These are phyloP conservation scores for Tremella yokohamensis DNA, from an alignment of 768 basidiomycete genomes.

Conservation along the genomic window DNA sequence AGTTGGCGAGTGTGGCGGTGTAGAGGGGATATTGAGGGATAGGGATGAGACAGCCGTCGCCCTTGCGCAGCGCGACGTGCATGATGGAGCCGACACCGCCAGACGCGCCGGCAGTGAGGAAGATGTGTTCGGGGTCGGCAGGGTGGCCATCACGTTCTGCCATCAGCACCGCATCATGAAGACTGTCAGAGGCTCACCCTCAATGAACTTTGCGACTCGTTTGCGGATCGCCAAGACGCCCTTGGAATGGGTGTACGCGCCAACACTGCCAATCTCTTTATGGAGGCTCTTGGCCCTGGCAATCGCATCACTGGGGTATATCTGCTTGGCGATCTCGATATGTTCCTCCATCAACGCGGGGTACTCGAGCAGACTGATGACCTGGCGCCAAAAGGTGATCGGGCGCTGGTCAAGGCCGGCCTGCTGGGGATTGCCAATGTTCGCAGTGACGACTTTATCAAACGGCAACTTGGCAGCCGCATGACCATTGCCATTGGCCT, in stretches of 20 bases:
- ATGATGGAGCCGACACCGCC: constrained; percentile 70
- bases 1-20: constrained; percentile 87
- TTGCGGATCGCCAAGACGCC: constrained; percentile 84
- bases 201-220: constrained; percentile 83
- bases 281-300: constrained; percentile 76
- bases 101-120: constrained; percentile 91
- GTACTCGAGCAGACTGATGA: constrained; percentile 88
- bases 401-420: constrained; percentile 88
- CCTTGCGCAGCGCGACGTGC: constrained; percentile 40
- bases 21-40: constrained; percentile 99
- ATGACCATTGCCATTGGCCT: background rate
- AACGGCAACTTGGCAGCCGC: constrained; percentile 62
- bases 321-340: constrained; percentile 55
- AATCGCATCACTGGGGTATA: constrained; percentile 81
- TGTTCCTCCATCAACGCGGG: constrained; percentile 76
- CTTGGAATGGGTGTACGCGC: constrained; percentile 94
- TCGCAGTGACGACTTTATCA: constrained; percentile 81
- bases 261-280: constrained; percentile 81
- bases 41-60: constrained; percentile 62
- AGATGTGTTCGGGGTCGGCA: constrained; percentile 77
- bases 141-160: constrained; percentile 86
- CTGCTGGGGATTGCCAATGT: constrained; percentile 98
- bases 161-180: background rate
- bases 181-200: constrained; percentile 65
- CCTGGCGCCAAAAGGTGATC: constrained; percentile 87